Evolutionary conservation across 192 early-diverging fungal genomes (phyloP).

Genomic region (Backusella liffmaniae): DNA sequence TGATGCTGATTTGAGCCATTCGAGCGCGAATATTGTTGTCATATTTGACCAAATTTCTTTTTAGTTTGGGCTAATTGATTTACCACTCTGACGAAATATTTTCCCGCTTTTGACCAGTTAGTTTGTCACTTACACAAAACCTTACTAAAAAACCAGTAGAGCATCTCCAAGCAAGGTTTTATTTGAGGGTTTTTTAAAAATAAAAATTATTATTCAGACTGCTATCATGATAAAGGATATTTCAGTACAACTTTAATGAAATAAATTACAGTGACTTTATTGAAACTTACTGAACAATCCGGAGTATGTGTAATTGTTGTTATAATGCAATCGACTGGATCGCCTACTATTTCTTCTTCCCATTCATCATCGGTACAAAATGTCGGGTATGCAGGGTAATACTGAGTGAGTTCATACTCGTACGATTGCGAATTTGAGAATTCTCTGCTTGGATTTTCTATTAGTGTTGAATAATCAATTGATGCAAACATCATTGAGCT

Average conservation of each 20-base stretch:
- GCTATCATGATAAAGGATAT: not conserved
- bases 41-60: no score
- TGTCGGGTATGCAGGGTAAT: not conserved
- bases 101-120: no score
- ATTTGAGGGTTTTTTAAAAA: no score
- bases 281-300: constrained; percentile 11
- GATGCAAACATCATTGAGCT: not conserved
- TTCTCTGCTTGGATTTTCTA: not conserved
- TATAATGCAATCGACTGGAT: not conserved
- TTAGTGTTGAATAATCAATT: not conserved
- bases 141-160: no score
- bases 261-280: not conserved
- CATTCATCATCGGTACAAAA: not conserved
- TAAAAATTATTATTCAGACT: no score
- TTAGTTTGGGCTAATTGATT: no score
- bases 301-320: not conserved
- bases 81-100: no score
- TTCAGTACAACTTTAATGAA: not conserved
- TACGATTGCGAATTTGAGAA: not conserved
- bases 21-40: no score
- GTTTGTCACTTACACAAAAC: no score
- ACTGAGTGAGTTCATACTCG: no score
- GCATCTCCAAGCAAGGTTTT: no score
- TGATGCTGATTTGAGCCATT: no score
- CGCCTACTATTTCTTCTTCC: not conserved